Evolutionary conservation across 495 filamentous ascomycete genomes (phyloP), one percentile per base, ranked within the genome.

Genomic region (Trichoderma orchidacearum): DNA sequence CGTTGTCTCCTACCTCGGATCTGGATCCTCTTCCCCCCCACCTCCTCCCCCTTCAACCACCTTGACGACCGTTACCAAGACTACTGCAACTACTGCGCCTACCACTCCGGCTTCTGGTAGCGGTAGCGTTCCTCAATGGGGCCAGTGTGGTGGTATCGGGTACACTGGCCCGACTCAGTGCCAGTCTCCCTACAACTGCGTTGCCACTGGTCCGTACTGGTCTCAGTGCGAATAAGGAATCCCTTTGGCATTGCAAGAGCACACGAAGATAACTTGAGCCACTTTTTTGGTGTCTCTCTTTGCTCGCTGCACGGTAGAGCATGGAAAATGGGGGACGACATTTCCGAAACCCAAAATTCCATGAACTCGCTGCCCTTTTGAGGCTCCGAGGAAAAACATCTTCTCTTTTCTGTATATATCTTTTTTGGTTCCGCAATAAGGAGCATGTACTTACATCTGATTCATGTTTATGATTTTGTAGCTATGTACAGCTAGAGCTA

Each of bases 91-190:
- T 9, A 59, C 54, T 17, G 57, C 58, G 9, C 15, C 56, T 25
- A 59, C 60, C 27, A 54, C 41, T 35, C 35, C 58, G 30, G 25
- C n/a, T 48, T 53, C 58, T 2, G 51, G 51, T n/a, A 56, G 51
- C 18, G 57, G 27, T 54, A 50, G 30, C 1, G 67, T 72, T 35
- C 58, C 66, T 17, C 70, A 75, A 34, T 73, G 70, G 64, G 66
- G 63, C 27, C 70, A 72, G 63, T 75, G 72, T 50, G 72, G 71
- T 30, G 72, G 72, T 17, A 35, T 34, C 3, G 69, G 64, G 8
- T 74, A 70, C 50, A 62, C 59, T 3, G 72, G 71, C 4, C 54
- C 70, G 29, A 74, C 71, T 28, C 30, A 60, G 27, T 75, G 72
- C 51, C 38, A 61, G 56, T 35, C 71, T 29, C 69, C 70, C 7